Evolutionary conservation across 768 basidiomycete species (phyloP), one percentile per base, ranked within the genome.

Genomic region (Agaricus sinodeliciosus): DNA sequence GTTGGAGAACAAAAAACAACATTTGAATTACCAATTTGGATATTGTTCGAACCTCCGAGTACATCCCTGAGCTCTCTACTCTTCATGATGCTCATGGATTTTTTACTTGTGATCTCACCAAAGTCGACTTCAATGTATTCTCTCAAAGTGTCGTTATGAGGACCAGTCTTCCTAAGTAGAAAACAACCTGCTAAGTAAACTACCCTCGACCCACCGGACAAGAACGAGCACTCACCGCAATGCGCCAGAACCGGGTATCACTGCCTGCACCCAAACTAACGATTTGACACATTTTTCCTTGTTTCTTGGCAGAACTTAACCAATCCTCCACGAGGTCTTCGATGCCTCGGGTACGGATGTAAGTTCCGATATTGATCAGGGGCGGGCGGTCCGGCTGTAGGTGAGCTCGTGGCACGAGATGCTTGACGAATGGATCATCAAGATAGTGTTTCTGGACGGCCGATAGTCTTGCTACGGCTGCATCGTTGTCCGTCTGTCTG

Each of bases 211-310:
- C 12, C 37, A 16, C 12, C 7, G 37, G 37, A 13, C 12, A 15
- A 1, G 26, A 16, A 31, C 13, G 16, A 18, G 31, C 46, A 31
- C 52, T 22, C 46, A 91, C 92, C 72, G 76, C 78, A 60, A 95
- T 72, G 51, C 94, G 76, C 94, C 95, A 99, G 65, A 90, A 98
- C 49, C 96, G 74, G 2, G 93, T 93, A 69, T 99, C 96, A 60
- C 91, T 97, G 19, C 96, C 96, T 1, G 94, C 88, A 0, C 96
- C 96, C 27, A 97, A 67, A 67, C 90, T 95, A n/a, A 98, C 79
- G 49, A 98, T 85, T 73, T 98, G 96, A 58, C 81, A 84, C 53
- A 64, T 64, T 55, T 67, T 74, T n/a, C 68, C 74, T 8, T 71
- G 71, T 18, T 60, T 62, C 39, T 66, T 63, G 1, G 77, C 73